Evolutionary conservation across 2,329 filamentous ascomycete genomes (phyloP).

Genomic region (Aplosporella prunicola): DNA sequence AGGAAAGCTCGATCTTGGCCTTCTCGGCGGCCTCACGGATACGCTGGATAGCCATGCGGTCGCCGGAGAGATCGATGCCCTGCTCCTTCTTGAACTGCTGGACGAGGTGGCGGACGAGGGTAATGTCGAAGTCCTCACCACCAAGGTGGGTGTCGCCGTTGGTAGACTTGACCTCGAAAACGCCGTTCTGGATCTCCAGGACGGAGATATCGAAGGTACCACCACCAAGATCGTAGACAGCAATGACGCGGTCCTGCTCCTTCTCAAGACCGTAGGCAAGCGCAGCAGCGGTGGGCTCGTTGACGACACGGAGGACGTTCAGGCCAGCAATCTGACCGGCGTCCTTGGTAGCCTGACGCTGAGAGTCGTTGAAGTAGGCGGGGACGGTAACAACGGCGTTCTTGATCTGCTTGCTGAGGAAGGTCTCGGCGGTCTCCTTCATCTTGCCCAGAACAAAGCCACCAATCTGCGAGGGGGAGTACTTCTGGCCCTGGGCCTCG

Average conservation of each 20-base stretch:
- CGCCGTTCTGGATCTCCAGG: slow-evolving; percentile 92
- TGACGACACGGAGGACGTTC: slow-evolving; percentile 94
- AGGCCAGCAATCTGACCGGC: slow-evolving; percentile 92
- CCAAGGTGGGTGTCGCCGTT: slow-evolving; percentile 97
- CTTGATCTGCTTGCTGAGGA: slow-evolving; percentile 82
- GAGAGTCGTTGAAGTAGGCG: slow-evolving; percentile 97
- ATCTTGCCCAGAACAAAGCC: slow-evolving; percentile 96
- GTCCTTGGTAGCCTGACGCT: slow-evolving; percentile 97
- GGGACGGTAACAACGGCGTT: slow-evolving; percentile 96
- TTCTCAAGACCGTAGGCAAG: slow-evolving; percentile 96
- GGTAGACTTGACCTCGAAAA: slow-evolving; percentile 98
- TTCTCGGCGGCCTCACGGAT: slow-evolving; percentile 98
- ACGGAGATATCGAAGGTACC: slow-evolving; percentile 99
- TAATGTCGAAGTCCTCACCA: slow-evolving; percentile 97
- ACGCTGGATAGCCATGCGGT: slow-evolving; percentile 98
- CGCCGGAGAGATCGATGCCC: slow-evolving; percentile 76
- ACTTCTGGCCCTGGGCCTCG: slow-evolving; percentile 83
- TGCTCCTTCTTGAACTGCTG: slow-evolving; percentile 95
- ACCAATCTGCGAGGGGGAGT: slow-evolving; percentile 97
- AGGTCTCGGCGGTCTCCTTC: slow-evolving; percentile 96
- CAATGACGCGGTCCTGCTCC: slow-evolving; percentile 78
- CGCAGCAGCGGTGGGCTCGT: slow-evolving; percentile 93
- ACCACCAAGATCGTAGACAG: slow-evolving; percentile 96
- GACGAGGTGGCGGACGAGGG: slow-evolving; percentile 85
- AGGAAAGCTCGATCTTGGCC: slow-evolving; percentile 98